phyloP scores from a whole-genome alignment of 2,329 filamentous ascomycete species.

The Botryotinia globosa region DNA sequence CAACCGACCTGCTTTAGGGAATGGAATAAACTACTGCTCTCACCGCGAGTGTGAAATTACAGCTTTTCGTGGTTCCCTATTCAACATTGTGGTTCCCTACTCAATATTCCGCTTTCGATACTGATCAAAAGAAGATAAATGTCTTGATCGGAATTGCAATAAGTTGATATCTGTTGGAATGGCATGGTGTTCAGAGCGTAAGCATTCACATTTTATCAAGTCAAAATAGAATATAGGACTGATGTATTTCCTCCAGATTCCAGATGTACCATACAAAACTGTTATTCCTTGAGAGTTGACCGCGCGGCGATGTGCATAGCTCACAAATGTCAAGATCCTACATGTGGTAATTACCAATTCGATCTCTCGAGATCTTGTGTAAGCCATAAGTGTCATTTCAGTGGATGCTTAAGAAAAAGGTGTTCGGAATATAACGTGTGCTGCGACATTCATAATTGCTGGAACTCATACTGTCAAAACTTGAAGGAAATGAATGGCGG shows the following conservation, averaged over 20 bases:
- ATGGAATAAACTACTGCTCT: too few species aligned
- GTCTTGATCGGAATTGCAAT: too few species aligned
- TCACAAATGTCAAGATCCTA: neutral
- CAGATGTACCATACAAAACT: neutral
- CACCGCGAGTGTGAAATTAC: too few species aligned
- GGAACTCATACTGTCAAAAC: neutral
- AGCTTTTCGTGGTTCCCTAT: too few species aligned
- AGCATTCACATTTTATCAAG: too few species aligned
- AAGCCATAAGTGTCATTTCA: neutral
- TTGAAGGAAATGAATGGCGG: neutral
- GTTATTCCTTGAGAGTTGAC: neutral
- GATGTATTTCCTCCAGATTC: neutral
- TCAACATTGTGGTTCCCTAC: too few species aligned
- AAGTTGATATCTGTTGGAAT: too few species aligned
- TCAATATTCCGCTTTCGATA: too few species aligned
- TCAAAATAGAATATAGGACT: too few species aligned
- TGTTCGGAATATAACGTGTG: accelerated
- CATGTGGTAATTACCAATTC: neutral
- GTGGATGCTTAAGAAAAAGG: neutral
- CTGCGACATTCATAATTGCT: neutral
- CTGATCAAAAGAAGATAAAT: too few species aligned
- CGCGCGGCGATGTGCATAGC: neutral
- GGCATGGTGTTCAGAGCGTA: too few species aligned
- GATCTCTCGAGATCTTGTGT: neutral
- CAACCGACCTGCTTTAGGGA: too few species aligned